Evolutionary conservation across 1,284 basidiomycete genomes (phyloP).

Genomic region (Heterobasidion parviporum): DNA sequence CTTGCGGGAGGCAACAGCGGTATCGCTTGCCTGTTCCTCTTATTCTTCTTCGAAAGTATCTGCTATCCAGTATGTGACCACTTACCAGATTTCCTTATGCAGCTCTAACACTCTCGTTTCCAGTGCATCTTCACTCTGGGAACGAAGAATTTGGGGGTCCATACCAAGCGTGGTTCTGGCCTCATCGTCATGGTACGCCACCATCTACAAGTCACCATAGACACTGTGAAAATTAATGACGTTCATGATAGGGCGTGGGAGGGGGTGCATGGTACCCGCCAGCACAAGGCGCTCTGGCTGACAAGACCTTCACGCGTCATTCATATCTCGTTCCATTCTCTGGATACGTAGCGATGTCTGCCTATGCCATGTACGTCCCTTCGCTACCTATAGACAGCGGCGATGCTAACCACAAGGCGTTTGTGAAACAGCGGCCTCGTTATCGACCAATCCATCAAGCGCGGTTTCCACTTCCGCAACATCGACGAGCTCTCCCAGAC

Average conservation of each 20-base stretch:
- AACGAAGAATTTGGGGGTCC: slow-evolving; percentile 60
- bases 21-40: slow-evolving; percentile 53
- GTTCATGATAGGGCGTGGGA: slow-evolving; percentile 44
- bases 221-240: background rate
- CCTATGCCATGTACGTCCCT: slow-evolving; percentile 40
- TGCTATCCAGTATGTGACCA: slow-evolving; percentile 47
- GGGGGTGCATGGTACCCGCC: slow-evolving; percentile 74
- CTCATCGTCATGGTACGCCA: slow-evolving; percentile 56
- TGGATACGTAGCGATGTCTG: slow-evolving; percentile 50
- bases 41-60: slow-evolving; percentile 77
- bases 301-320: slow-evolving; percentile 37
- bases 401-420: background rate
- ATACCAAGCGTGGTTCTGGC: slow-evolving; percentile 65
- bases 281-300: slow-evolving; percentile 62
- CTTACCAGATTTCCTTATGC: slow-evolving; percentile 10
- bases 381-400: background rate
- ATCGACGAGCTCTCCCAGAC: slow-evolving; percentile 29
- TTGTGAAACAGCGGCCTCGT: slow-evolving; percentile 37
- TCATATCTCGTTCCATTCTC: slow-evolving; percentile 56
- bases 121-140: slow-evolving; percentile 66
- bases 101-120: background rate
- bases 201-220: background rate
- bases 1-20: slow-evolving; percentile 46
- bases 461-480: slow-evolving; percentile 42
- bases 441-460: slow-evolving; percentile 37